Conservation (phyloP, 345 rosid species). For the Gossypium anomalum region DNA sequence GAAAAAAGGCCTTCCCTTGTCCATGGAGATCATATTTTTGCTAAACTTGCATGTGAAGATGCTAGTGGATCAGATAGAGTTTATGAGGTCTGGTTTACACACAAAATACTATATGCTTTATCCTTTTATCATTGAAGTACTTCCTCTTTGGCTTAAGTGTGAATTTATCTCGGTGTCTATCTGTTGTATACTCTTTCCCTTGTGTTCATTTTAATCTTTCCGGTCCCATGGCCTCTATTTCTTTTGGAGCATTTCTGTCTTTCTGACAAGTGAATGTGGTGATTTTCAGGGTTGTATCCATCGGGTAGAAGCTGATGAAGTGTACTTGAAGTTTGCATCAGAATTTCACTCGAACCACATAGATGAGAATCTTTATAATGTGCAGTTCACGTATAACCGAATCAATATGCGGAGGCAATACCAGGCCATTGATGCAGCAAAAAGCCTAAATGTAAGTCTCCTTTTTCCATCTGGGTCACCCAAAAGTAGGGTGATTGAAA, state of each 20-base stretch:
- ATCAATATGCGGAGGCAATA: conserved; percentile 64
- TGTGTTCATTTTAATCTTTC: background rate
- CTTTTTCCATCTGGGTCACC: conserved; percentile 58
- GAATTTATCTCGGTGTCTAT: background rate
- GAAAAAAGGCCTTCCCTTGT: conserved; percentile 92
- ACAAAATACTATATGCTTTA: background rate
- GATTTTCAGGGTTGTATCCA: conserved; percentile 64
- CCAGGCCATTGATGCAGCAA: conserved; percentile 68
- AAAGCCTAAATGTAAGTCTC: conserved; percentile 36
- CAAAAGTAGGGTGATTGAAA: conserved; percentile 43
- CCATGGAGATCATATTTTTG: conserved; percentile 67
- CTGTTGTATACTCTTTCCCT: background rate
- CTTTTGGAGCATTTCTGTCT: background rate
- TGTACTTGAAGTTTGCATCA: conserved; percentile 51
- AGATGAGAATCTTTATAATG: conserved; percentile 53
- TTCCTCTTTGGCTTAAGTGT: background rate
- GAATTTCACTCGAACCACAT: conserved; percentile 49
- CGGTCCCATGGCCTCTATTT: background rate
- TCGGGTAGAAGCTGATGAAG: conserved; percentile 88
- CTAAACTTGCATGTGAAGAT: conserved; percentile 35
- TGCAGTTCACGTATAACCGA: conserved; percentile 68
- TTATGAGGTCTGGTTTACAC: conserved; percentile 44
- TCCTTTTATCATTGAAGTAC: background rate
- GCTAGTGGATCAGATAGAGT: conserved; percentile 19
- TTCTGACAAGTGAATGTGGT: background rate